These are phyloP conservation scores for Calvatia gigantea DNA, from an alignment of 768 basidiomycete genomes.

Conservation along the genomic window DNA sequence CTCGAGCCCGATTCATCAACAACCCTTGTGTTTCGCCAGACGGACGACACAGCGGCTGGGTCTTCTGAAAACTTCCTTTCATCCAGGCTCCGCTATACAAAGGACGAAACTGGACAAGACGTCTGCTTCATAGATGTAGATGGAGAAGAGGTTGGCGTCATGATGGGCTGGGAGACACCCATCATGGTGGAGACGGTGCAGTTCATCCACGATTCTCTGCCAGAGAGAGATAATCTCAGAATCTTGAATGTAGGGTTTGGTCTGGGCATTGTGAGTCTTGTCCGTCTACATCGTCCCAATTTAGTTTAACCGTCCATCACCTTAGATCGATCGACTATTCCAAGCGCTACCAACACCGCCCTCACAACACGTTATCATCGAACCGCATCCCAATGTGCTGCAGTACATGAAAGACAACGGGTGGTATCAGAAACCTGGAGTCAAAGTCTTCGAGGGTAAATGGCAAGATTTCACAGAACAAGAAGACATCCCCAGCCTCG, in stretches of 20 bases:
- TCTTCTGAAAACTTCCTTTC: conserved; percentile 70
- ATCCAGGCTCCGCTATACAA: conserved; percentile 63
- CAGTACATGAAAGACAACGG: conserved; percentile 69
- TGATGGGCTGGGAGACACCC: conserved; percentile 97
- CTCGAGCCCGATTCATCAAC: conserved; percentile 7
- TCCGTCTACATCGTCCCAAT: no score
- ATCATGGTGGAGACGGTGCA: conserved; percentile 87
- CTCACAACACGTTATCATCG: conserved; percentile 81
- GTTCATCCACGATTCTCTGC: conserved; percentile 53
- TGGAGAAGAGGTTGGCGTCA: conserved; percentile 88
- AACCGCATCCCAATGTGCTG: conserved; percentile 93
- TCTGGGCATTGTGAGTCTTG: conserved; percentile 72
- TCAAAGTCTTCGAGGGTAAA: conserved; percentile 81
- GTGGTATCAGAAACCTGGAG: conserved; percentile 76
- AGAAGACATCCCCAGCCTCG: conserved; percentile 53
- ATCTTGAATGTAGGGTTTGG: conserved; percentile 94
- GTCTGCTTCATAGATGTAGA: conserved; percentile 68
- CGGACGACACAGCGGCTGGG: conserved; percentile 53
- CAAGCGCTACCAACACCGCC: conserved; percentile 62
- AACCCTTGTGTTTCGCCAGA: conserved; percentile 39
- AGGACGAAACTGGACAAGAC: conserved; percentile 74
- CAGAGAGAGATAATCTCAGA: conserved; percentile 47
- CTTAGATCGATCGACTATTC: conserved; percentile 80
- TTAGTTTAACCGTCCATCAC: no score
- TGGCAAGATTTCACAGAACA: conserved; percentile 87